These are phyloP conservation scores for Penicillium polonicum DNA, from an alignment of 2,329 filamentous ascomycete species.

Conservation along the genomic window DNA sequence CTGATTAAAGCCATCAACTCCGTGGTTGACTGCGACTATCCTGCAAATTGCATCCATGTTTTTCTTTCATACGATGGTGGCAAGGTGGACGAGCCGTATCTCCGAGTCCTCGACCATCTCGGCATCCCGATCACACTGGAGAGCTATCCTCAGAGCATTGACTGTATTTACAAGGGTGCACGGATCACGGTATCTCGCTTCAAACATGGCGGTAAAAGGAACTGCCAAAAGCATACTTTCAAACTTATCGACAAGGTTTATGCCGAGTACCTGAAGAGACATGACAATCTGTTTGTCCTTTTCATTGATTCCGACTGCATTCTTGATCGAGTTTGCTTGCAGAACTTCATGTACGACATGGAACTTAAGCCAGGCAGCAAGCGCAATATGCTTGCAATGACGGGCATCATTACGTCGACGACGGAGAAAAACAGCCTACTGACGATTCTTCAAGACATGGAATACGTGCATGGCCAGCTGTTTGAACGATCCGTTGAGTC, in stretches of 20 bases:
- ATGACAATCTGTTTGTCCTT: slow-evolving; percentile 91
- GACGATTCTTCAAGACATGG: slow-evolving; percentile 93
- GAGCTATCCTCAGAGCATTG: slow-evolving; percentile 83
- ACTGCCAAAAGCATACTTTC: slow-evolving; percentile 92
- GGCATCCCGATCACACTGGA: slow-evolving; percentile 72
- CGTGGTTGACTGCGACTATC: slow-evolving; percentile 90
- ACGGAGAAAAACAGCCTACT: slow-evolving; percentile 85
- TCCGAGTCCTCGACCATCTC: slow-evolving; percentile 79
- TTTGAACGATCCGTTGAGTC: slow-evolving; percentile 96
- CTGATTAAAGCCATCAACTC: slow-evolving; percentile 86
- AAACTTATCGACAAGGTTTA: slow-evolving; percentile 93
- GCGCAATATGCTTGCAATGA: slow-evolving; percentile 94
- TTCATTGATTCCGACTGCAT: slow-evolving; percentile 99
- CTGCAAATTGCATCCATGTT: slow-evolving; percentile 85
- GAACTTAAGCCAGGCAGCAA: slow-evolving; percentile 90
- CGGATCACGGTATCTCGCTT: slow-evolving; percentile 90
- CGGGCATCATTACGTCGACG: slow-evolving; percentile 92
- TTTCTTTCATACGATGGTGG: slow-evolving; percentile 95
- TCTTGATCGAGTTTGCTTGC: slow-evolving; percentile 82
- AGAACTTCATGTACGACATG: slow-evolving; percentile 99
- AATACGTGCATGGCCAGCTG: slow-evolving; percentile 94
- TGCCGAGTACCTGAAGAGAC: slow-evolving; percentile 75
- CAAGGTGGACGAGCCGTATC: slow-evolving; percentile 81
- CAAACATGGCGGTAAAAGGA: slow-evolving; percentile 86
- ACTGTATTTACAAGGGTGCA: slow-evolving; percentile 77